A percentile compares a stretch with the other conserved stretches of the same genome.
These are phyloP conservation scores for Raffaelea albimanens DNA, from an alignment of 2,329 filamentous ascomycete genomes.

Conservation along the genomic window DNA sequence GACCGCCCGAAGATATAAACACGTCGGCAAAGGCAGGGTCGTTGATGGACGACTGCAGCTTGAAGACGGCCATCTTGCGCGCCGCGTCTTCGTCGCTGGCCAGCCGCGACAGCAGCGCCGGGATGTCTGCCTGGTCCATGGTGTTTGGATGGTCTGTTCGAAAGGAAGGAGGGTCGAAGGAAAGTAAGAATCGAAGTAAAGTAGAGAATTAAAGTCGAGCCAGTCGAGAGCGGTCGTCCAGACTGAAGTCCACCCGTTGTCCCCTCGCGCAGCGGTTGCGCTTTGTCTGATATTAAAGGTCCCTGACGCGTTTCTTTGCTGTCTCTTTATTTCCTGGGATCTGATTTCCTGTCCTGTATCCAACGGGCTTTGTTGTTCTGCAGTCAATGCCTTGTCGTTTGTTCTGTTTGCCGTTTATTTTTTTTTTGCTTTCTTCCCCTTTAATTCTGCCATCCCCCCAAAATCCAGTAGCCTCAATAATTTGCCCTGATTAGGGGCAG, in stretches of 20 bases:
- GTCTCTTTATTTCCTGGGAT: background rate
- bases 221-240: no score
- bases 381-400: background rate
- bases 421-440: background rate
- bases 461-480: no score
- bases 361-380: background rate
- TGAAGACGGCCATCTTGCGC: conserved; percentile 98
- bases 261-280: no score
- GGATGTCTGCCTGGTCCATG: conserved; percentile 61
- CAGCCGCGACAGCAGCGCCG: conserved; percentile 53
- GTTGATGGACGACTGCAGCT: conserved; percentile 88
- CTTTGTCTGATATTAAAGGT: no score
- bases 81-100: conserved; percentile 74
- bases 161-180: no score
- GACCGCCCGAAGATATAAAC: conserved; percentile 83
- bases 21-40: conserved; percentile 94
- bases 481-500: no score
- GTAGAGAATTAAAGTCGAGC: no score
- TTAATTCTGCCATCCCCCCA: no score
- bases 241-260: no score
- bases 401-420: background rate
- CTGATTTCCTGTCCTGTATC: background rate
- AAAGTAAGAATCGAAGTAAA: no score
- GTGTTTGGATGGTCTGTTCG: conserved; percentile 2
- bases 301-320: background rate